phyloP scores from a whole-genome alignment of 2,329 filamentous ascomycete genomes.

The Epichloe glyceriae region DNA sequence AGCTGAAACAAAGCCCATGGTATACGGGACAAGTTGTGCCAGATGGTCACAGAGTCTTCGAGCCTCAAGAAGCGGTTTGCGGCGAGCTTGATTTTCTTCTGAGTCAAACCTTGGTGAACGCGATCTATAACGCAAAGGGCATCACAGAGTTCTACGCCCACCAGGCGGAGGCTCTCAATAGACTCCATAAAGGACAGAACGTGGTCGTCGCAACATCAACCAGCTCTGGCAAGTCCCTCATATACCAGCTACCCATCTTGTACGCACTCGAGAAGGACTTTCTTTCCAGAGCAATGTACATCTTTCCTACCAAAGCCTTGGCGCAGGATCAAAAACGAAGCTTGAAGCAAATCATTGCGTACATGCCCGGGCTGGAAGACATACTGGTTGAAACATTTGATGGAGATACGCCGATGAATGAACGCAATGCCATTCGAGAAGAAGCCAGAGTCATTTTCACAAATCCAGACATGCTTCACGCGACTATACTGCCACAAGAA shows the following conservation, averaged over 20 bases:
- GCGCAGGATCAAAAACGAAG: conserved; percentile 90
- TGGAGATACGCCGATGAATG: conserved; percentile 76
- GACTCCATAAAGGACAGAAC: conserved; percentile 65
- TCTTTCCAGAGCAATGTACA: conserved; percentile 81
- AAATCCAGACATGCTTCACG: conserved; percentile 94
- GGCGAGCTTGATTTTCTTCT: conserved; percentile 76
- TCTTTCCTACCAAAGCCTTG: conserved; percentile 93
- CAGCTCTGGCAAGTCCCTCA: conserved; percentile 93
- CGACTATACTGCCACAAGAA: conserved; percentile 87
- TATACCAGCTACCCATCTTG: conserved; percentile 89
- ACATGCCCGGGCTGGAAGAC: conserved; percentile 64
- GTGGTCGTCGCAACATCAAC: conserved; percentile 93
- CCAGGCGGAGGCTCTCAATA: conserved; percentile 87
- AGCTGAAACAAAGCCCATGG: conserved; percentile 73
- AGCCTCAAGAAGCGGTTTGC: conserved; percentile 67
- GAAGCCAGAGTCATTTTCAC: conserved; percentile 91
- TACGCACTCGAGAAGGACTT: conserved; percentile 70
- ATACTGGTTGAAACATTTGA: conserved; percentile 86
- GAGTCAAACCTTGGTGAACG: conserved; percentile 89
- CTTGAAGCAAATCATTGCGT: conserved; percentile 70
- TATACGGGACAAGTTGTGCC: conserved; percentile 89
- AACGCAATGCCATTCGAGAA: conserved; percentile 69
- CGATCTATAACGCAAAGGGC: conserved; percentile 78
- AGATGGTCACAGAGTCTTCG: conserved; percentile 82
- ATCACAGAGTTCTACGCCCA: conserved; percentile 84